Base-by-base conservation (phyloP, 2,329 filamentous ascomycete genomes). In the Stachybotrys chlorohalonatus region DNA sequence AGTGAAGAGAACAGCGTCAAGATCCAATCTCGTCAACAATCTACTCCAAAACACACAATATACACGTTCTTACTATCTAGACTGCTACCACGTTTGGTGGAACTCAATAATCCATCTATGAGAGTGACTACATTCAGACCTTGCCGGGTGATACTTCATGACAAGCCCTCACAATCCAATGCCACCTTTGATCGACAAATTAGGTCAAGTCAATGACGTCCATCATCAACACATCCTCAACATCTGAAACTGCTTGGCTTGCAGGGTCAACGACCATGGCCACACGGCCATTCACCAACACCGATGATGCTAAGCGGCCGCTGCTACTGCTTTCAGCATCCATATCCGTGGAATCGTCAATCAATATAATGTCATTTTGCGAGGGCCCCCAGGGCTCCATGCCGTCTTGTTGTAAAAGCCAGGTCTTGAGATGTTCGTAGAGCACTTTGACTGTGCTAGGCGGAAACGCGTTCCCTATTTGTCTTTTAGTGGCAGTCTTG, bases 381-480 rank as follows among this genome's bases (percentile, higher is more conserved):
- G 9, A 13, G 5, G 36, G 36, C 5, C 13, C 13, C 36, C 36
- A 60, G 7, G 30, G 58, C 15, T 39, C 49, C 16, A 75, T 62
- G 0, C 69, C 64, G 53, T 83, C 80, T 17, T 72, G 63, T 1
- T 64, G 57, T 13, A 79, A 64, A 1, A 83, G 63, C 69, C 74
- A 79, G 7, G 65, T 57, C 16, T 74, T 66, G 8, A 83, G 61
- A 51, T 81, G 76, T n/a, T 65, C 63, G 57, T 78, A 82, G 0
- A 83, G 62, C 0, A 75, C 68, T 31, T 70, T 68, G 3, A 82
- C 82, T 0, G 79, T 77, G 31, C 71, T 71, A 0, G 88, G 82
- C 0, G 90, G 87, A 15, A 93, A 90, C 0, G 89, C 89, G 62
- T 94, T 93, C 0, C 89, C 89, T 58, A 93, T 88, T 65, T 91